Evolutionary conservation across 768 basidiomycete genomes (phyloP).

Genomic region (Suillus brevipes): DNA sequence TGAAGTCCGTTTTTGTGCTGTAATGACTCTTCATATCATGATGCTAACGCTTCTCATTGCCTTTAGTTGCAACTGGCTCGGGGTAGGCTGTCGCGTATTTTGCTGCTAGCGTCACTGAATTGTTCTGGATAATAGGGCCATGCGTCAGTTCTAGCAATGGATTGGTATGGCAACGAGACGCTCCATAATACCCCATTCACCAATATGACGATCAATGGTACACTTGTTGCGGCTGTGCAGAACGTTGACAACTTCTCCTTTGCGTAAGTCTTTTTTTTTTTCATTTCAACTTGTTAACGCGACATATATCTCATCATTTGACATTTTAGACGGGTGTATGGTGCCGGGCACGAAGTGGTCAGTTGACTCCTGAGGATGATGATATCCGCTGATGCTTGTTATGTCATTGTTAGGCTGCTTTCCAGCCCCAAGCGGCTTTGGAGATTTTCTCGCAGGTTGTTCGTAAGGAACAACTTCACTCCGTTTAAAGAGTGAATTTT

Average conservation of each 20-base stretch:
- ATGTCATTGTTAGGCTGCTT: slow-evolving; percentile 48
- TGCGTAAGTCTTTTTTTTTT: slow-evolving; percentile 45
- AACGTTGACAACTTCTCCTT: slow-evolving; percentile 55
- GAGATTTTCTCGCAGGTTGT: slow-evolving; percentile 62
- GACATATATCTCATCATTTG: neutral
- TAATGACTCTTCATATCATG: neutral
- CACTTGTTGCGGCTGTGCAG: slow-evolving; percentile 55
- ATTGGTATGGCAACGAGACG: slow-evolving; percentile 45
- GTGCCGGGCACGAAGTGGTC: slow-evolving; percentile 64
- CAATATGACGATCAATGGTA: slow-evolving; percentile 58
- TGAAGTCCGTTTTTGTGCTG: slow-evolving; percentile 20
- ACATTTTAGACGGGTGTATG: slow-evolving; percentile 48
- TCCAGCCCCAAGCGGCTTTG: slow-evolving; percentile 57
- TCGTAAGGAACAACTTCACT: slow-evolving; percentile 52
- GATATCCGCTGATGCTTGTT: neutral
- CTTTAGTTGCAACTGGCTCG: slow-evolving; percentile 25
- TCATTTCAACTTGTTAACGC: neutral
- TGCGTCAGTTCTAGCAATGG: slow-evolving; percentile 43
- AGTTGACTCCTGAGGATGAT: slow-evolving; percentile 24
- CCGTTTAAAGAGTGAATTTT: slow-evolving; percentile 31
- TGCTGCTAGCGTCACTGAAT: neutral
- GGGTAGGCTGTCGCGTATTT: slow-evolving; percentile 32
- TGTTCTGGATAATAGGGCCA: slow-evolving; percentile 24
- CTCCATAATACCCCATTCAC: slow-evolving; percentile 41
- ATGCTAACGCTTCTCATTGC: slow-evolving; percentile 8